Conservation (phyloP, 768 basidiomycete species). For the Mycena belliarum region DNA sequence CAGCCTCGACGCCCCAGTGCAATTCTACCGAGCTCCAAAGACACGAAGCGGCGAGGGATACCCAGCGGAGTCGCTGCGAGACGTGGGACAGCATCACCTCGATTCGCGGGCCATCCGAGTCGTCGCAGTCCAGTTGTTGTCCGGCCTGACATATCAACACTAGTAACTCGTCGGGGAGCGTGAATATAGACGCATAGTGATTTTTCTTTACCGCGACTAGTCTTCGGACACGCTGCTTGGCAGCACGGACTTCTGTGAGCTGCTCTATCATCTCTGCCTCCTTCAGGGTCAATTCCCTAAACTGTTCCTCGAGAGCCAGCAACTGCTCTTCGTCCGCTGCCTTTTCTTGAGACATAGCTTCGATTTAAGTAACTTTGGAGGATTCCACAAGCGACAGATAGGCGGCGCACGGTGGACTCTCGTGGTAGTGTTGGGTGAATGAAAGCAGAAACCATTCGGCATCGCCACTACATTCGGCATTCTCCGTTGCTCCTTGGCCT, state of each 20-base stretch:
- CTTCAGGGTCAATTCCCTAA: slow-evolving; percentile 3
- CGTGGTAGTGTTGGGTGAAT: too few relatives aligned
- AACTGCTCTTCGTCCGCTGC: slow-evolving; percentile 1
- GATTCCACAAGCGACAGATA: neutral
- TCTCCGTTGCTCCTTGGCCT: too few relatives aligned
- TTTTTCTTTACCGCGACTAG: slow-evolving; percentile 10
- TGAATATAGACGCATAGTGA: slow-evolving; percentile 4
- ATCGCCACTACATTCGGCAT: too few relatives aligned
- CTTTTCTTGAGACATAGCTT: neutral
- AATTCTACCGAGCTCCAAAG: slow-evolving; percentile 8
- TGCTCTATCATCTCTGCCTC: neutral
- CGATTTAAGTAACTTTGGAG: neutral
- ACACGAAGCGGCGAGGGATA: neutral
- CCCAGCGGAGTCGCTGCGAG: slow-evolving; percentile 7
- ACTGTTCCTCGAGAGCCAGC: slow-evolving; percentile 2
- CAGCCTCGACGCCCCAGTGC: slow-evolving; percentile 2
- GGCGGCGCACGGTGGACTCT: neutral
- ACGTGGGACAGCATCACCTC: slow-evolving; percentile 6
- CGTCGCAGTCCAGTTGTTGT: neutral
- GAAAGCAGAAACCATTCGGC: too few relatives aligned
- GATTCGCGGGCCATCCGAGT: neutral
- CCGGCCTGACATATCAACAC: slow-evolving; percentile 3
- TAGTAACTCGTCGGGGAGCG: slow-evolving; percentile 8
- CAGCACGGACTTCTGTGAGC: slow-evolving; percentile 1
- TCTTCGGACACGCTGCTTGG: slow-evolving; percentile 3